Evolutionary conservation across 768 basidiomycete species (phyloP).

Genomic region (Tulasnella calospora): DNA sequence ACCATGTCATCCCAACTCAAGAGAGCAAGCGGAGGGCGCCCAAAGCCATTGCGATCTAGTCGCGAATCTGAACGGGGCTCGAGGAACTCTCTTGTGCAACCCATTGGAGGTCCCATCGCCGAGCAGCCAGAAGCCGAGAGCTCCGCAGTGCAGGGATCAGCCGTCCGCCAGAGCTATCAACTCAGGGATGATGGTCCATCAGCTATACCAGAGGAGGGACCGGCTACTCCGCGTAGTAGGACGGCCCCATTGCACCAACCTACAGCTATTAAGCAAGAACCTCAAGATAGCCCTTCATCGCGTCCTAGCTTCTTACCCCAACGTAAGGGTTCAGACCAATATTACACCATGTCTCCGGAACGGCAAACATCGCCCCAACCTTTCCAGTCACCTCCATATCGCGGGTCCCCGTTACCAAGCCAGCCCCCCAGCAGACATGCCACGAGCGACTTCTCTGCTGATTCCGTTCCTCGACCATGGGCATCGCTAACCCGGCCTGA

Average conservation of each 20-base stretch:
- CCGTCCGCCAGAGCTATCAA: background rate
- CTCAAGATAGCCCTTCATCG: background rate
- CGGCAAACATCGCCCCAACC: background rate
- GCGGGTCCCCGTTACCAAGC: background rate
- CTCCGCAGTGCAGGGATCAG: background rate
- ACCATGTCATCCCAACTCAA: slow-evolving; percentile 9
- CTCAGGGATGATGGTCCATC: background rate
- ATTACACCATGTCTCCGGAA: background rate
- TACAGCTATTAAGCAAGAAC: background rate
- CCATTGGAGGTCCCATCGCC: background rate
- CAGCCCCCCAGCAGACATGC: background rate
- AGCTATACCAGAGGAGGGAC: background rate
- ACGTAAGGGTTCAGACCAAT: background rate
- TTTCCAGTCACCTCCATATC: background rate
- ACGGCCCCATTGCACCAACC: background rate
- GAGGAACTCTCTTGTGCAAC: background rate
- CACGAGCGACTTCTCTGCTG: background rate
- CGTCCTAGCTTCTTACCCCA: background rate
- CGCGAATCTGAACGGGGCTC: background rate
- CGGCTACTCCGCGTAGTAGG: background rate
- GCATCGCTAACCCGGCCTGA: background rate
- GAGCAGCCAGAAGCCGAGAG: background rate
- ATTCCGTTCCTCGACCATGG: background rate
- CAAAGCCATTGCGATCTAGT: background rate
- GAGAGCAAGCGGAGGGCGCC: background rate